phyloP scores from a whole-genome alignment of 2,329 filamentous ascomycete genomes.

The Fusarium brevicatenulatum region DNA sequence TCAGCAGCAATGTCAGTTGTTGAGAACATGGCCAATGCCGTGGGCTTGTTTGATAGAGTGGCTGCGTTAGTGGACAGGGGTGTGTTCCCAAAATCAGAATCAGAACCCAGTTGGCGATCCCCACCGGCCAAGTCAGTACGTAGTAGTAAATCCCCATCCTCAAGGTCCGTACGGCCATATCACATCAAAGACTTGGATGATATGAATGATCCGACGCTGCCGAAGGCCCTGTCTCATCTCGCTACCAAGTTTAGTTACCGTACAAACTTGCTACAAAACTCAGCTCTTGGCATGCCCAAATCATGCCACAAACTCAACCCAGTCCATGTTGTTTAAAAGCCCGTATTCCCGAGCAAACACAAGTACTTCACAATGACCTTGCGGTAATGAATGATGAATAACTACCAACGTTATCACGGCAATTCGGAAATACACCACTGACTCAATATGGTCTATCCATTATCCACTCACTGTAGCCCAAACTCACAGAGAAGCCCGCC shows the following conservation, averaged over 20 bases:
- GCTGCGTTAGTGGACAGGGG: constrained; percentile 16
- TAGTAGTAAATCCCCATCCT: neutral
- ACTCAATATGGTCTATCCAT: neutral
- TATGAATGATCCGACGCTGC: constrained; percentile 17
- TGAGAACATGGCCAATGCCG: neutral
- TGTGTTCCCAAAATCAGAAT: neutral
- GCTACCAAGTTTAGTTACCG: neutral
- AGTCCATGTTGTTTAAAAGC: neutral
- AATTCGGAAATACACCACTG: neutral
- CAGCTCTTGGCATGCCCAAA: constrained; percentile 17
- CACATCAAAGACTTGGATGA: neutral
- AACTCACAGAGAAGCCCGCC: constrained; percentile 38
- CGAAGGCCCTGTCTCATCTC: neutral
- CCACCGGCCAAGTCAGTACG: neutral
- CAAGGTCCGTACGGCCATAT: neutral
- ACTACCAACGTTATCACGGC: neutral
- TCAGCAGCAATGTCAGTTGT: neutral
- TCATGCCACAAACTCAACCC: neutral
- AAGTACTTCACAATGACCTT: neutral
- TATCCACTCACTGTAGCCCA: neutral
- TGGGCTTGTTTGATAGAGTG: constrained; percentile 4
- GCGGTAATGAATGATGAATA: neutral
- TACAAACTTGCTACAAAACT: neutral
- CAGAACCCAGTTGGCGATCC: constrained; percentile 6
- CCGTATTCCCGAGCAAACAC: neutral